These are phyloP conservation scores for Fusarium drepaniforme DNA, from an alignment of 2,329 filamentous ascomycete genomes.

Conservation along the genomic window DNA sequence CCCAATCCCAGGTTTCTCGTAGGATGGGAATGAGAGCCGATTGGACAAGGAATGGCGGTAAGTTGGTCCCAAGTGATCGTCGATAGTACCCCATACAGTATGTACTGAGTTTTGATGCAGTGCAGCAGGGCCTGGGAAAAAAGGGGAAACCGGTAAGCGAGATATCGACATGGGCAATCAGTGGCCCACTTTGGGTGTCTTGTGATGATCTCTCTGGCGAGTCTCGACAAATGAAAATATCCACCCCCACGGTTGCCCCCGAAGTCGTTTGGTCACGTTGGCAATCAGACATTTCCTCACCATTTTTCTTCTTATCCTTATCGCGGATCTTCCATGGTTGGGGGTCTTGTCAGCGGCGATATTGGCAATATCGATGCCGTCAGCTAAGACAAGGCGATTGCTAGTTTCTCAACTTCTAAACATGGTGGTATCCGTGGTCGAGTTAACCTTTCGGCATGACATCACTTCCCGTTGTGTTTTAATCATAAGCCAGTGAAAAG, in stretches of 20 bases:
- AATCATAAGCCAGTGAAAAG: not conserved
- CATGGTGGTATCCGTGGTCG: not conserved
- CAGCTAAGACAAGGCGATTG: not conserved
- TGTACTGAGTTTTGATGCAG: not conserved
- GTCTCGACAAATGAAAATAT: constrained; percentile 1
- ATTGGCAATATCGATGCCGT: not conserved
- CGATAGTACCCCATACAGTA: constrained; percentile 4
- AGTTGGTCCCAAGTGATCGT: constrained; percentile 2
- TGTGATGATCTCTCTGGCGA: not conserved
- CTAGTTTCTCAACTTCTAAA: not conserved
- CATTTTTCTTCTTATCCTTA: not conserved
- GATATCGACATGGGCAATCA: not conserved
- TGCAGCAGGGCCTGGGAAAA: not conserved
- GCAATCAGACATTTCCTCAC: not conserved
- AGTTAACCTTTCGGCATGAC: not conserved
- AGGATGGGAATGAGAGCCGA: not conserved
- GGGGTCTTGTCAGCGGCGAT: not conserved
- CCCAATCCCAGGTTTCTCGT: not conserved
- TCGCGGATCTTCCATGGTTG: not conserved
- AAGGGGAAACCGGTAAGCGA: not conserved
- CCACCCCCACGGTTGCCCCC: constrained; percentile 2
- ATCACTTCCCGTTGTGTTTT: not conserved
- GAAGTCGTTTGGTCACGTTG: not conserved
- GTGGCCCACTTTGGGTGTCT: not conserved
- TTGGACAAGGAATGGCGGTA: constrained; percentile 6